A percentile compares a stretch with the other conserved stretches of the same genome.
phyloP scores from a whole-genome alignment of 768 basidiomycete genomes.

The Sporobolomyces pararoseus region DNA sequence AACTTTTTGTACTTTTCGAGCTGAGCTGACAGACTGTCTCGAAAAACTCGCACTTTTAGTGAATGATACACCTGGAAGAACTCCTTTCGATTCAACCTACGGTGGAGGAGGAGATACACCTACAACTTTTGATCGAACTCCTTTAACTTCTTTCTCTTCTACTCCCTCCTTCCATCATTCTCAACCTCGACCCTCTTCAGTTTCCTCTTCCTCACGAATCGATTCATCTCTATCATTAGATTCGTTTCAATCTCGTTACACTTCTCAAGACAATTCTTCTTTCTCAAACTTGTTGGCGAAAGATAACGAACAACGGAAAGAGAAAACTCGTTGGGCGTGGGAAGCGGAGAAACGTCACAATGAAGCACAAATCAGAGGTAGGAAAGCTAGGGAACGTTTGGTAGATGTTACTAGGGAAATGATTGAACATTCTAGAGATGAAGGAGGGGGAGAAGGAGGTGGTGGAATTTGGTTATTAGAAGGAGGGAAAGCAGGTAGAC shows the following conservation, averaged over 20 bases:
- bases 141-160: slow-evolving; percentile 52
- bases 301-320: slow-evolving; percentile 77
- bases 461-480: slow-evolving; percentile 43
- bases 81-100: slow-evolving; percentile 58
- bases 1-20: too few species aligned
- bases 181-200: slow-evolving; percentile 47
- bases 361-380: slow-evolving; percentile 61
- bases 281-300: slow-evolving; percentile 87
- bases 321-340: slow-evolving; percentile 89
- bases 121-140: slow-evolving; percentile 59
- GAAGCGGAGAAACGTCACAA: slow-evolving; percentile 81
- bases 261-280: slow-evolving; percentile 95
- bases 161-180: slow-evolving; percentile 49
- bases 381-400: slow-evolving; percentile 61
- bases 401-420: slow-evolving; percentile 44
- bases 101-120: slow-evolving; percentile 49
- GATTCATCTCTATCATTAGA: slow-evolving; percentile 72
- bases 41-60: background rate
- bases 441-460: slow-evolving; percentile 1
- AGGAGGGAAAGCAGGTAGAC: slow-evolving; percentile 40
- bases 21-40: background rate
- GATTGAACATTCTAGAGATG: slow-evolving; percentile 22
- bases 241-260: slow-evolving; percentile 82
- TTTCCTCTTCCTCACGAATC: slow-evolving; percentile 42
- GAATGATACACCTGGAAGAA: slow-evolving; percentile 57